Percentiles rank a stretch among this genome's conserved stretches.
Evolutionary conservation across 345 rosid genomes (phyloP).

Genomic region (Reutealis trisperma): DNA sequence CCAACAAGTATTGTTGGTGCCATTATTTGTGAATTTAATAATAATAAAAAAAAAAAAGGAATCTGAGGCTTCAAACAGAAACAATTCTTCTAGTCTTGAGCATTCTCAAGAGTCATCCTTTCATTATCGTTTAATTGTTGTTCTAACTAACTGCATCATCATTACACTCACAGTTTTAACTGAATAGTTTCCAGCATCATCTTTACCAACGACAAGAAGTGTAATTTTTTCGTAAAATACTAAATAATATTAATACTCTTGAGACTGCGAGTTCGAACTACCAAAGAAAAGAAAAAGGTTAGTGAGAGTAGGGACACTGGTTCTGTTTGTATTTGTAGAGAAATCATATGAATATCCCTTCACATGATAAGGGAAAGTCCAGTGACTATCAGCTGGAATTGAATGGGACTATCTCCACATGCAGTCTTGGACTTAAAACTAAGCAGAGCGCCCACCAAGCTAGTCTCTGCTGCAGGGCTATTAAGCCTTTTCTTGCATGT

Average conservation of each 20-base stretch:
- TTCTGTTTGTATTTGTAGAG: neutral
- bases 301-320: neutral
- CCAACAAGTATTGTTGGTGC: neutral
- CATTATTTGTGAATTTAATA: neutral
- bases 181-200: neutral
- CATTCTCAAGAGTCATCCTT: neutral
- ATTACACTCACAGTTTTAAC: neutral
- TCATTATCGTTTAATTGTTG: neutral
- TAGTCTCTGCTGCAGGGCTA: neutral
- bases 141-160: neutral
- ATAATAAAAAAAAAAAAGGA: too few species aligned
- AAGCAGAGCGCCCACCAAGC: neutral
- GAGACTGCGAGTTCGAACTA: too few species aligned
- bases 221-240: too few species aligned
- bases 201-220: neutral
- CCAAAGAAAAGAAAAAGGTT: too few species aligned
- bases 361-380: neutral
- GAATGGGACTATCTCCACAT: conserved; percentile 28
- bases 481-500: conserved; percentile 21
- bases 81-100: neutral
- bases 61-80: neutral
- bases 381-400: conserved; percentile 17
- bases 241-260: too few species aligned
- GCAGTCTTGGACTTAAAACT: conserved; percentile 16
- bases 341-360: conserved; percentile 6